A percentile compares a stretch with the other conserved stretches of the same genome.
phyloP scores from a whole-genome alignment of 2,329 filamentous ascomycete genomes.

The Aspergillus pseudoglaucus region DNA sequence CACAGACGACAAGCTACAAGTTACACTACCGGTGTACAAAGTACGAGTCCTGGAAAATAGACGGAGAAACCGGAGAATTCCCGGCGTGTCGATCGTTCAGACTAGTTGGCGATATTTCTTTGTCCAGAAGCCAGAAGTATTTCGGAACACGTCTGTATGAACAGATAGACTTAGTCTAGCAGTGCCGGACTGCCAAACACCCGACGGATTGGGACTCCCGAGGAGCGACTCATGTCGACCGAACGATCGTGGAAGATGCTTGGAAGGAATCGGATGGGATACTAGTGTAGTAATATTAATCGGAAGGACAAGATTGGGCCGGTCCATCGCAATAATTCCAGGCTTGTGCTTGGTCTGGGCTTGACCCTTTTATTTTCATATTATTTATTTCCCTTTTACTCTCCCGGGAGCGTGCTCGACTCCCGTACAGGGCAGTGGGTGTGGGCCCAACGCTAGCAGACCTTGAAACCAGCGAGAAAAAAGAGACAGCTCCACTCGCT shows the following conservation, averaged over 20 bases:
- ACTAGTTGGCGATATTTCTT: background rate
- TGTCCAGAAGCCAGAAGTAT: background rate
- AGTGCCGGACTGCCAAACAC: background rate
- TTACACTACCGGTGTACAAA: no score
- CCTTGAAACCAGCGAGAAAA: no score
- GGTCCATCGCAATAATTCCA: background rate
- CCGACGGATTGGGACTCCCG: conserved; percentile 1
- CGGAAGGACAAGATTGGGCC: background rate
- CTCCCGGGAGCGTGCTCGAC: no score
- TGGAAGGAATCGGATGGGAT: background rate
- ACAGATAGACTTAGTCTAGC: background rate
- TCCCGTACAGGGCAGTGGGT: no score
- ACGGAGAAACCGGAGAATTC: no score
- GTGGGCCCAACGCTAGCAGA: no score
- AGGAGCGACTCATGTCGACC: background rate
- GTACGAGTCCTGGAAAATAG: no score
- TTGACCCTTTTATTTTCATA: no score
- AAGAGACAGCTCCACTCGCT: no score
- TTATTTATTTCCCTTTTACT: no score
- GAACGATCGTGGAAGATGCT: background rate
- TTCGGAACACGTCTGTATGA: background rate
- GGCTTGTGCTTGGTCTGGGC: no score
- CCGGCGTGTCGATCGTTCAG: background rate
- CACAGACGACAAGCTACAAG: no score
- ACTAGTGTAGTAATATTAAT: background rate